These are phyloP conservation scores for Botrytis sinoallii DNA, from an alignment of 2,329 filamentous ascomycete species.

Conservation along the genomic window DNA sequence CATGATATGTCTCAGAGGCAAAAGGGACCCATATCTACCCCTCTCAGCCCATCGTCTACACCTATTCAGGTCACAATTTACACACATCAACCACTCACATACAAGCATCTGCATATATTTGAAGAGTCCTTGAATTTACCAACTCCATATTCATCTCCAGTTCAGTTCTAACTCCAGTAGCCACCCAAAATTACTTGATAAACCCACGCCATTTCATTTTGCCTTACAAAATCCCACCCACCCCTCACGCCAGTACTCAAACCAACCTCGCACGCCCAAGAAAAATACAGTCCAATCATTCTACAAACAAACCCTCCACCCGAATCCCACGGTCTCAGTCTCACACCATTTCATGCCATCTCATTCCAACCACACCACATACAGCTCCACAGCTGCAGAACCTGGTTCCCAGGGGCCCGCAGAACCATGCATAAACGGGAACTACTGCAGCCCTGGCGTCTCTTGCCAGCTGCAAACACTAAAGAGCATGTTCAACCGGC, in stretches of 20 bases:
- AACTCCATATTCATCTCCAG: neutral
- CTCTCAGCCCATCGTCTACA: neutral
- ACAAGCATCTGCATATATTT: neutral
- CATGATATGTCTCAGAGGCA: constrained; percentile 10
- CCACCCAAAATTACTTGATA: neutral
- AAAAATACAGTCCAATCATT: constrained; percentile 19
- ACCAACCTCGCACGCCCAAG: neutral
- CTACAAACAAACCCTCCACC: neutral
- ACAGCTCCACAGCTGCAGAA: constrained; percentile 8
- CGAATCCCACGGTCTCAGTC: neutral
- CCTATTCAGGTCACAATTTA: constrained; percentile 9
- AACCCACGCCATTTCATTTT: constrained; percentile 13
- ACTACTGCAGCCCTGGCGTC: constrained; percentile 25
- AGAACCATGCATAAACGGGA: constrained; percentile 16
- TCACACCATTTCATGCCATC: neutral
- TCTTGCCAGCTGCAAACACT: constrained; percentile 5
- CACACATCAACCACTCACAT: neutral
- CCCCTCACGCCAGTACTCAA: neutral
- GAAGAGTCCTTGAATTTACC: neutral
- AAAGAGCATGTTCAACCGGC: constrained; percentile 7
- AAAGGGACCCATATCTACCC: neutral
- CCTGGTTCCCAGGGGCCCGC: constrained; percentile 2
- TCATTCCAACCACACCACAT: constrained; percentile 5
- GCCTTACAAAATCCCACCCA: neutral
- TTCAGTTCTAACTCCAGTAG: constrained; percentile 7